Evolutionary conservation across 805 yeast genomes (phyloP).

Genomic region (Vanderwaltozyma polyspora): DNA sequence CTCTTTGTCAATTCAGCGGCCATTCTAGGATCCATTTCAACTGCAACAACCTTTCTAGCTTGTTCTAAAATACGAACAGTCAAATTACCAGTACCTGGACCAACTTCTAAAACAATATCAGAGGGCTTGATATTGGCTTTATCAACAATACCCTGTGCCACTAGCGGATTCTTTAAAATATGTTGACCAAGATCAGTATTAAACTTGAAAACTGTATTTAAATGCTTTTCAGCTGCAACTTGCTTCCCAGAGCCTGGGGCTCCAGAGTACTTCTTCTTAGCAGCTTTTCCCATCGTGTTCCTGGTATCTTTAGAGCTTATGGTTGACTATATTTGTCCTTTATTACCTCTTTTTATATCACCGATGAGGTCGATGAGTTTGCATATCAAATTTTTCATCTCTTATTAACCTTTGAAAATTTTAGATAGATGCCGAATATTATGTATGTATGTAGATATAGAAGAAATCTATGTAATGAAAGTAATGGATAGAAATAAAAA

Average conservation of each 20-base stretch:
- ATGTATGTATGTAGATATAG: too few species aligned
- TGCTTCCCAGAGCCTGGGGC: constrained; percentile 39
- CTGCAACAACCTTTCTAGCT: constrained; percentile 89
- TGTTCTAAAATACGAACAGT: constrained; percentile 87
- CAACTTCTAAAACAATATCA: constrained; percentile 89
- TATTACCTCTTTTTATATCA: not conserved
- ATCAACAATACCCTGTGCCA: constrained; percentile 97
- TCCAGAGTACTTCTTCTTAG: constrained; percentile 48
- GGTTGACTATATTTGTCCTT: not conserved
- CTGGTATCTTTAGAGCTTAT: not conserved
- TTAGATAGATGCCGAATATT: too few species aligned
- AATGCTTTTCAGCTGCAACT: constrained; percentile 60
- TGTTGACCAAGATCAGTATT: constrained; percentile 96
- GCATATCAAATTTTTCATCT: too few species aligned
- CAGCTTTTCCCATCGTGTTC: constrained; percentile 46
- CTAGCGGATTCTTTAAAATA: constrained; percentile 87
- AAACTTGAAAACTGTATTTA: constrained; percentile 79
- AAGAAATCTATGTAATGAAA: too few species aligned
- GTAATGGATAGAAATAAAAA: too few species aligned
- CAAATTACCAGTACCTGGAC: constrained; percentile 98
- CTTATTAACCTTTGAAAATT: too few species aligned
- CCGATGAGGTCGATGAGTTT: not conserved
- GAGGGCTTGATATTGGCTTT: constrained; percentile 88
- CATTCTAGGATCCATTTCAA: constrained; percentile 99
- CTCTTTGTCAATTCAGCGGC: constrained; percentile 96